These are phyloP conservation scores for Thelonectria rubi DNA, from an alignment of 2,329 filamentous ascomycete species.

Conservation along the genomic window DNA sequence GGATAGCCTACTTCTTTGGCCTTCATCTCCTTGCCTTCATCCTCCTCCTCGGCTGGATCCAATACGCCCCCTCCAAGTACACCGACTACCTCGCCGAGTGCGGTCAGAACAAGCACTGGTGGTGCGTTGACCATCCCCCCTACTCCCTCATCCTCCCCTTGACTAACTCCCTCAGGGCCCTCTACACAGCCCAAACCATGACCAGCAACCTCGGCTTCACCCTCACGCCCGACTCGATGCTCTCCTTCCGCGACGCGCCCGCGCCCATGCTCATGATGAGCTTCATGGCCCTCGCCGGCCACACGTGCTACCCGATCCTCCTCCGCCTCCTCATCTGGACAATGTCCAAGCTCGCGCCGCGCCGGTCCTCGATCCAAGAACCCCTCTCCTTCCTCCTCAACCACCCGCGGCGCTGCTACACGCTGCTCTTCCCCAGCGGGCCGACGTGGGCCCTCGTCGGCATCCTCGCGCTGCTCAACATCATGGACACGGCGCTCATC, in stretches of 20 bases:
- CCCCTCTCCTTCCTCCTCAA: conserved; percentile 66
- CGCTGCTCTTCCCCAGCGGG: conserved; percentile 67
- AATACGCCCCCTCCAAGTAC: conserved; percentile 52
- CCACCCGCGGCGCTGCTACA: conserved; percentile 70
- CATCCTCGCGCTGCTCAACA: conserved; percentile 61
- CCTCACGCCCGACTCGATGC: conserved; percentile 64
- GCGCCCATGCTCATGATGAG: conserved; percentile 58
- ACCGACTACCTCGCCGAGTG: conserved; percentile 49
- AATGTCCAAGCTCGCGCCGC: conserved; percentile 57
- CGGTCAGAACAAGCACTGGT: conserved; percentile 57
- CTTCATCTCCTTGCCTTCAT: conserved; percentile 58
- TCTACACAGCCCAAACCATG: conserved; percentile 62
- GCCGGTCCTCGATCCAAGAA: conserved; percentile 50
- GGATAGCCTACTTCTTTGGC: conserved; percentile 55
- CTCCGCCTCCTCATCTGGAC: conserved; percentile 67
- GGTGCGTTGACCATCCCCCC: conserved; percentile 48
- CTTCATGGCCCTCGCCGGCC: conserved; percentile 60
- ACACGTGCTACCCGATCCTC: conserved; percentile 66
- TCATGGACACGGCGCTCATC: conserved; percentile 65
- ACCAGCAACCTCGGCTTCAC: conserved; percentile 63
- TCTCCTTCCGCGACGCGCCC: conserved; percentile 56
- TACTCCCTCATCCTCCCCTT: no score
- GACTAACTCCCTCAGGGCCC: conserved; percentile 48
- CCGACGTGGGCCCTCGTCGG: conserved; percentile 67
- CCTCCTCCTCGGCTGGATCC: conserved; percentile 59